Evolutionary conservation across 1,284 basidiomycete species (phyloP).

Genomic region (Bjerkandera adusta): DNA sequence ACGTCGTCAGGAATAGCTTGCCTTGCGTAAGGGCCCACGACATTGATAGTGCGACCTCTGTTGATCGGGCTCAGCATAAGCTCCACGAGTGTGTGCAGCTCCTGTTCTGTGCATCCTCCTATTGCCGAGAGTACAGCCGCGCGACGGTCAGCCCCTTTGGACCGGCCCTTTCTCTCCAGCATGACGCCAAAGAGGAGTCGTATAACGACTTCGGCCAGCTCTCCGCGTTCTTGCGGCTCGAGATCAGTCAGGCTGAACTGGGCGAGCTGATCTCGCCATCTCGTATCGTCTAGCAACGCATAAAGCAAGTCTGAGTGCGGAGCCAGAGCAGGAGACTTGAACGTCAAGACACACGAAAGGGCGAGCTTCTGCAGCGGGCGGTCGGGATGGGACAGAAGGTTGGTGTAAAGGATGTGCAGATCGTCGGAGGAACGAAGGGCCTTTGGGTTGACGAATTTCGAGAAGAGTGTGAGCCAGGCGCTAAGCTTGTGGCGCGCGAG

Average conservation of each 20-base stretch:
- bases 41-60: constrained; percentile 25
- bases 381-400: constrained; percentile 87
- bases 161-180: constrained; percentile 77
- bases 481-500: constrained; percentile 58
- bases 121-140: constrained; percentile 78
- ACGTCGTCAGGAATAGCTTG: constrained; percentile 31
- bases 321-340: constrained; percentile 71
- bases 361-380: constrained; percentile 75
- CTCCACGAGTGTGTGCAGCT: constrained; percentile 79
- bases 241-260: constrained; percentile 69
- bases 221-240: constrained; percentile 59
- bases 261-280: constrained; percentile 88
- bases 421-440: constrained; percentile 72
- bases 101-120: constrained; percentile 68
- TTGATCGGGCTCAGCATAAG: constrained; percentile 88
- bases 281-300: constrained; percentile 78
- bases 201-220: constrained; percentile 75
- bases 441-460: constrained; percentile 91
- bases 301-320: constrained; percentile 70
- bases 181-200: constrained; percentile 89
- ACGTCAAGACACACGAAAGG: constrained; percentile 81
- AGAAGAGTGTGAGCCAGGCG: constrained; percentile 83
- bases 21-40: constrained; percentile 22
- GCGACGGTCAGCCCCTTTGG: constrained; percentile 72
- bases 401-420: constrained; percentile 68